Percentiles rank a stretch among this genome's conserved stretches.
phyloP scores from a whole-genome alignment of 305 asterid species.

The Fraxinus latifolia region DNA sequence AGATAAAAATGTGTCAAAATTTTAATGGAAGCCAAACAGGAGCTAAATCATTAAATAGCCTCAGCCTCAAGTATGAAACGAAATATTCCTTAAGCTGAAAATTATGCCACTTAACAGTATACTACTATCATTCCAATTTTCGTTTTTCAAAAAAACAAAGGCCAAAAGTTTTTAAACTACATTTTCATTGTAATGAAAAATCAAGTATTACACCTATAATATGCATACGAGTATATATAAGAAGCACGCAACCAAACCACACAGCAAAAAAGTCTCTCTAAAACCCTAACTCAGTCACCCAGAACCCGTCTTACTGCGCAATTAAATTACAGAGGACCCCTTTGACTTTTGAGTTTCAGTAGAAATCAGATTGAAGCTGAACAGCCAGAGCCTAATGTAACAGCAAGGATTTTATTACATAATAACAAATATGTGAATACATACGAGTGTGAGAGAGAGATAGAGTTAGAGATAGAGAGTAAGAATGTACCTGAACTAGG shows the following conservation, averaged over 20 bases:
- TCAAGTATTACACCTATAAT: neutral
- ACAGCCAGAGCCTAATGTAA: neutral
- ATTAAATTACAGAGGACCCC: neutral
- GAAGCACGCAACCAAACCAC: neutral
- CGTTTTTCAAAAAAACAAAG: neutral
- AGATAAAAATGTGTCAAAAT: neutral
- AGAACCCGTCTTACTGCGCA: neutral
- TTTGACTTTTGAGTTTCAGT: neutral
- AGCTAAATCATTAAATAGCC: neutral
- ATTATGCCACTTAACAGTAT: neutral
- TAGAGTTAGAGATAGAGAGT: neutral
- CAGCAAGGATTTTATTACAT: neutral
- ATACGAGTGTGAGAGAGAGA: neutral
- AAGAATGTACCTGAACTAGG: conserved; percentile 34
- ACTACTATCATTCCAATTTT: neutral
- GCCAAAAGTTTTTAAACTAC: neutral
- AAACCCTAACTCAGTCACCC: neutral
- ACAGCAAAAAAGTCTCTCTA: neutral
- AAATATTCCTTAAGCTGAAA: neutral
- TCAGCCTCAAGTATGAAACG: neutral
- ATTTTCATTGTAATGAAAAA: neutral
- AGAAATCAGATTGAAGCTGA: neutral
- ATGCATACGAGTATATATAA: neutral
- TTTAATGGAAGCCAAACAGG: neutral
- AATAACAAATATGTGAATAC: neutral